Percentiles rank a stretch among this genome's conserved stretches.
phyloP scores from a whole-genome alignment of 176 grass and related monocot genomes.

The Aegilops umbellulata region DNA sequence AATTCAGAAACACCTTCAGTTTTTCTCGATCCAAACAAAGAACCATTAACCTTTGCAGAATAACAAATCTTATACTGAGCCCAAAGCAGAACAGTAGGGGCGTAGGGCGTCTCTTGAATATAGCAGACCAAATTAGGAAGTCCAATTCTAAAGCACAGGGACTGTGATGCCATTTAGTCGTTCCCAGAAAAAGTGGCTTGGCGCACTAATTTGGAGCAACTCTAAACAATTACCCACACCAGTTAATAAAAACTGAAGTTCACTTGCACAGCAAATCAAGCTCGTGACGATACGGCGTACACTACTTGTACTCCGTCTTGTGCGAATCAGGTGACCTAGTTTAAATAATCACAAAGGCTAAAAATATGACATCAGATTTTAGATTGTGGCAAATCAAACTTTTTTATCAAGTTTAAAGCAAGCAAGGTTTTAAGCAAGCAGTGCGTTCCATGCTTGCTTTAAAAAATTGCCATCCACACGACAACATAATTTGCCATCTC shows the following conservation, averaged over 20 bases:
- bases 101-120: too few relatives aligned
- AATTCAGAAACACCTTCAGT: background rate
- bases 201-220: background rate
- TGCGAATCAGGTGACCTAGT: too few relatives aligned
- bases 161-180: background rate
- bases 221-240: background rate
- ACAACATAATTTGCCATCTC: too few relatives aligned
- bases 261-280: background rate
- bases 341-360: too few relatives aligned
- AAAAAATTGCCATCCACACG: too few relatives aligned
- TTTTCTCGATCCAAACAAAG: background rate
- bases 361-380: too few relatives aligned
- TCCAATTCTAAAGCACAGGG: background rate
- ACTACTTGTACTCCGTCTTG: background rate
- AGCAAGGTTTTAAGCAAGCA: too few relatives aligned
- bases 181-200: background rate
- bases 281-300: background rate
- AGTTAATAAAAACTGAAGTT: constrained; percentile 6
- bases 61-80: background rate
- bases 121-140: background rate
- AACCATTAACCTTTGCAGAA: background rate
- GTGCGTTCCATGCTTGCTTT: too few relatives aligned
- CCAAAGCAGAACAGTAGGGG: too few relatives aligned
- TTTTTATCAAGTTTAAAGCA: too few relatives aligned
- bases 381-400: too few relatives aligned